Evolutionary conservation across 2,329 filamentous ascomycete species (phyloP).

Genomic region (Alternaria triticimaculans): DNA sequence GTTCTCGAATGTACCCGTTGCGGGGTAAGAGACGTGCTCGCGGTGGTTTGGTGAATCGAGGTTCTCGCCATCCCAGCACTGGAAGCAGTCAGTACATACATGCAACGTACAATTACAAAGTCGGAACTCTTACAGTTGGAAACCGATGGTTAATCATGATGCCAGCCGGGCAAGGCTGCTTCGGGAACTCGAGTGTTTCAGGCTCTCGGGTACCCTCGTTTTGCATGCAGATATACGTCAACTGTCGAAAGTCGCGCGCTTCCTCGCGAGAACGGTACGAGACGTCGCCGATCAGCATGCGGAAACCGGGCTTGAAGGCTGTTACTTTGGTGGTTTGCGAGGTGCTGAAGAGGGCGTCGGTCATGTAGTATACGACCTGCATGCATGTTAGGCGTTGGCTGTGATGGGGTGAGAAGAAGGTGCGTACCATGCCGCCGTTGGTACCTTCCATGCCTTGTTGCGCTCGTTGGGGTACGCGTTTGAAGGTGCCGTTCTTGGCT

Average conservation of each 20-base stretch:
- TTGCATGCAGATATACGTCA: constrained; percentile 40
- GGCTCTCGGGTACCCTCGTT: constrained; percentile 35
- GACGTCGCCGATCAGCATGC: constrained; percentile 55
- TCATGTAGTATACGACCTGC: constrained; percentile 56
- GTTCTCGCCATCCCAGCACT: constrained; percentile 38
- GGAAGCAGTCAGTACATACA: not conserved
- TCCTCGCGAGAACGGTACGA: constrained; percentile 26
- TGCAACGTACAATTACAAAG: not conserved
- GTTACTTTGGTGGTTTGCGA: constrained; percentile 47
- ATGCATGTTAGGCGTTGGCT: not conserved
- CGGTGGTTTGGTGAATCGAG: constrained; percentile 35
- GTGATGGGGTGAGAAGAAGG: not conserved
- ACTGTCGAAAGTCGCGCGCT: constrained; percentile 32
- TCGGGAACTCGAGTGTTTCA: constrained; percentile 33
- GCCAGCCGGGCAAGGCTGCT: constrained; percentile 29
- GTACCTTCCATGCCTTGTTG: constrained; percentile 54
- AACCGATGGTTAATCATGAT: constrained; percentile 40
- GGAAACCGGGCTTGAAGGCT: constrained; percentile 53
- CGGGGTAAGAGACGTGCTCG: constrained; percentile 36
- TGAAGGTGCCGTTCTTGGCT: constrained; percentile 45
- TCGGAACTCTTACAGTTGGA: constrained; percentile 16
- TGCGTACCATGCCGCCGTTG: constrained; percentile 45
- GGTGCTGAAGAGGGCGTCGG: constrained; percentile 44
- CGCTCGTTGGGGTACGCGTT: constrained; percentile 51
- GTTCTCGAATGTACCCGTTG: constrained; percentile 39